Evolutionary conservation across 305 asterid species (phyloP).

Genomic region (Fraxinus albicans): DNA sequence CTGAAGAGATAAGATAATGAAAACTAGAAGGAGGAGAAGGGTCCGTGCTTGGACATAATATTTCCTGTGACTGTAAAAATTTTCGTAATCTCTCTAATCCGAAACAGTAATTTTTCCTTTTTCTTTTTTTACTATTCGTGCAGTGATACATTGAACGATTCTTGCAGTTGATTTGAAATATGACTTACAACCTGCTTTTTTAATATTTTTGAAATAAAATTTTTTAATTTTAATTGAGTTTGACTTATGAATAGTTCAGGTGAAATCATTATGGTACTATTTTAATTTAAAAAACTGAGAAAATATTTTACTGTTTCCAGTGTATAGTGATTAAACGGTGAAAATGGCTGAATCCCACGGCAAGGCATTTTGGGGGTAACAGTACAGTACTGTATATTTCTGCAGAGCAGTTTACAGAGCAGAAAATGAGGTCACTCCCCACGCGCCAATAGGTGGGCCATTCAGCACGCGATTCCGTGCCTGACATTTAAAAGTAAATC

Average conservation of each 20-base stretch:
- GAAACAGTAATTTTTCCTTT: not conserved
- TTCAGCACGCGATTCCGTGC: not conserved
- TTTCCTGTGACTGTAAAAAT: constrained; percentile 21
- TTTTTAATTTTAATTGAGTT: not conserved
- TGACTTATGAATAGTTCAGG: not conserved
- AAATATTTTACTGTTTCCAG: too few species aligned
- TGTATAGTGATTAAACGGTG: not conserved
- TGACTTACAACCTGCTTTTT: not conserved
- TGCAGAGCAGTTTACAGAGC: constrained; percentile 1
- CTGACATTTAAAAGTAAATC: not conserved
- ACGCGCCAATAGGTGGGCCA: constrained; percentile 1
- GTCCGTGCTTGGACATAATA: constrained; percentile 28
- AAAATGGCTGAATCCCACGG: not conserved
- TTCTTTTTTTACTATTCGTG: not conserved
- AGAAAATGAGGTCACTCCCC: constrained; percentile 2
- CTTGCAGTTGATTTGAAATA: not conserved
- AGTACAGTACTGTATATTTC: constrained; percentile 15
- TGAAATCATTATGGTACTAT: not conserved
- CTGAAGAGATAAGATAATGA: constrained; percentile 37
- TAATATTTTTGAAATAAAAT: too few species aligned
- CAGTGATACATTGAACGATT: not conserved
- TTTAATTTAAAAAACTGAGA: too few species aligned
- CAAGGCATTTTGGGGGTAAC: constrained; percentile 4
- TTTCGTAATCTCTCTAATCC: not conserved
- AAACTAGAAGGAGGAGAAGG: constrained; percentile 5